phyloP scores from a whole-genome alignment of 257 asterid species.

The Fraxinus cuspidata region DNA sequence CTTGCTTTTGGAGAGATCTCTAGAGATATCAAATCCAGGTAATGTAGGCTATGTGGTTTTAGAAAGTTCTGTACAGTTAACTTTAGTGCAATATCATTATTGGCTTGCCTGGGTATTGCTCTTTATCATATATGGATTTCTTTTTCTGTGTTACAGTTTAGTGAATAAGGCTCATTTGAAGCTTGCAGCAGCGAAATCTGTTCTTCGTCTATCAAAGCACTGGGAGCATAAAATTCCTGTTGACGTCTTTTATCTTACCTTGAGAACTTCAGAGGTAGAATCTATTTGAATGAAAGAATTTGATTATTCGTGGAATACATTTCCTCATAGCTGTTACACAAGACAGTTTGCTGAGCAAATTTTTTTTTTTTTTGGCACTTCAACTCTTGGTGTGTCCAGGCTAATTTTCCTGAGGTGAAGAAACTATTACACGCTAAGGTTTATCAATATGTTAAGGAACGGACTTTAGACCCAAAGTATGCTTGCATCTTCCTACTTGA shows the following conservation, averaged over 20 bases:
- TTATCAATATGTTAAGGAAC: slow-evolving; percentile 87
- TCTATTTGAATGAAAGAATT: slow-evolving; percentile 22
- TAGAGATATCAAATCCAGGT: slow-evolving; percentile 77
- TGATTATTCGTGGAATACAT: slow-evolving; percentile 16
- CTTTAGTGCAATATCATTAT: neutral
- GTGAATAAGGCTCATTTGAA: slow-evolving; percentile 90
- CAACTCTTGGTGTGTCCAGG: slow-evolving; percentile 44
- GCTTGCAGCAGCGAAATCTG: slow-evolving; percentile 98
- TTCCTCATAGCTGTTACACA: slow-evolving; percentile 12
- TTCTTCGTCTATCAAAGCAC: slow-evolving; percentile 87
- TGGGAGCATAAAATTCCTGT: slow-evolving; percentile 96
- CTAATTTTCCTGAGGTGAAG: slow-evolving; percentile 74
- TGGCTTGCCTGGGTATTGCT: slow-evolving; percentile 8
- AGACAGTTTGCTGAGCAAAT: slow-evolving; percentile 7
- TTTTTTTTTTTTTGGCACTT: slow-evolving; percentile 13
- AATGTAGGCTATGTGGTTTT: slow-evolving; percentile 19
- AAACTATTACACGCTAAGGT: slow-evolving; percentile 70
- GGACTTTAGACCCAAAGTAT: slow-evolving; percentile 81
- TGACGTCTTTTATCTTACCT: slow-evolving; percentile 72
- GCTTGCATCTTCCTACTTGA: slow-evolving; percentile 86
- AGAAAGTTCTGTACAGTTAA: neutral
- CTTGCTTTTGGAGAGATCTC: slow-evolving; percentile 78
- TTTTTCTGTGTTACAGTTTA: slow-evolving; percentile 52
- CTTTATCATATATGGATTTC: slow-evolving; percentile 26
- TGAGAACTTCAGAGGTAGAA: slow-evolving; percentile 83